Conservation (phyloP, 2,329 filamentous ascomycete genomes). For the Trichoderma citrinoviride region DNA sequence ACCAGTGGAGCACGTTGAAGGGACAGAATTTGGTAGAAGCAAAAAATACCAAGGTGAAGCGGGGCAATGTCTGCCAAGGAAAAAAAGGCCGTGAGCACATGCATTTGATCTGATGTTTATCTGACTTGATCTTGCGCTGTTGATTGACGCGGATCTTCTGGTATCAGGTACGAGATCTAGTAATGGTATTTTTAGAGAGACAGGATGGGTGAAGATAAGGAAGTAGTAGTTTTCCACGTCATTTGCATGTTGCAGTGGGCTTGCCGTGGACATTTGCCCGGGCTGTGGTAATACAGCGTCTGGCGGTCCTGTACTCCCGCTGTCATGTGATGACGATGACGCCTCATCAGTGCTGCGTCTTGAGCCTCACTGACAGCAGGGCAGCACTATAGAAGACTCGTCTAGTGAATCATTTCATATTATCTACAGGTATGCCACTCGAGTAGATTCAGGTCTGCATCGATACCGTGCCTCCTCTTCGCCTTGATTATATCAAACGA, state of each 20-base stretch:
- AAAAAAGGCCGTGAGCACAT: slow-evolving; percentile 3
- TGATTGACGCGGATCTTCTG: not conserved
- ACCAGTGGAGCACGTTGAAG: too few relatives aligned
- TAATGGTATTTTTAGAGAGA: too few relatives aligned
- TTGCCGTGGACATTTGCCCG: too few relatives aligned
- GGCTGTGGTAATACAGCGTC: not conserved
- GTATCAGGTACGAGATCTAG: not conserved
- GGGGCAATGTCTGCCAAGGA: not conserved
- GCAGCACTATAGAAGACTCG: not conserved
- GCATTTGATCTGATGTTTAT: not conserved
- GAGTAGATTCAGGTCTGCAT: not conserved
- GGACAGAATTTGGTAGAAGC: not conserved
- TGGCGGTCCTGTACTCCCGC: not conserved
- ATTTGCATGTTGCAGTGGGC: too few relatives aligned
- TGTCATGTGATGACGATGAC: not conserved
- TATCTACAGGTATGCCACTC: too few relatives aligned
- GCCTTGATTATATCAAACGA: too few relatives aligned
- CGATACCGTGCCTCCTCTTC: not conserved
- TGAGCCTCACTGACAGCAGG: not conserved
- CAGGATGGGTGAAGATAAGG: too few relatives aligned
- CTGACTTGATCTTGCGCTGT: not conserved
- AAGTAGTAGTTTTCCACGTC: too few relatives aligned
- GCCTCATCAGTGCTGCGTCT: too few relatives aligned
- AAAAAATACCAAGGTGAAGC: not conserved
- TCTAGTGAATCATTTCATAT: too few relatives aligned